These are phyloP conservation scores for Artemisia tridentata DNA, from an alignment of 129 eudicot genomes.

Conservation along the genomic window DNA sequence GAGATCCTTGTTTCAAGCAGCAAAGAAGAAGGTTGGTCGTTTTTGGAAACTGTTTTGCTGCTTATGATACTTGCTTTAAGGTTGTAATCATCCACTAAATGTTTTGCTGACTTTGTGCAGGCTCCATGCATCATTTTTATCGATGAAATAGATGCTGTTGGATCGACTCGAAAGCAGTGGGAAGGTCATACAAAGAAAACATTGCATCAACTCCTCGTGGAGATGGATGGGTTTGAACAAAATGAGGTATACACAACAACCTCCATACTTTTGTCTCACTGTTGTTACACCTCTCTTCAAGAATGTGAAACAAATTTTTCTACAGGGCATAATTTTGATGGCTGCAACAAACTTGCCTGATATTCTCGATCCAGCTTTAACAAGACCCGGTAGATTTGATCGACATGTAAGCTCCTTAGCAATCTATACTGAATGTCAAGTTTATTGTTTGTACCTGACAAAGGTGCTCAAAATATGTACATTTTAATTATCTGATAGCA, in stretches of 20 bases:
- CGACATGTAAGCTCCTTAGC: slow-evolving; percentile 72
- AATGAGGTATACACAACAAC: slow-evolving; percentile 52
- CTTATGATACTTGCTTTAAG: slow-evolving; percentile 80
- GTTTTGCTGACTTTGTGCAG: slow-evolving; percentile 32
- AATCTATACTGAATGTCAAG: not conserved
- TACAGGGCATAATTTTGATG: slow-evolving; percentile 89
- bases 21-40: slow-evolving; percentile 81
- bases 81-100: not conserved
- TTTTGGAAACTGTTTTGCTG: slow-evolving; percentile 38
- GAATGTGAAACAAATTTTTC: not conserved
- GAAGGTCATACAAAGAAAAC: slow-evolving; percentile 99
- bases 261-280: not conserved
- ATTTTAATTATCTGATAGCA: no score
- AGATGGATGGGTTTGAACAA: slow-evolving; percentile 99
- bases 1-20: slow-evolving; percentile 95
- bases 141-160: slow-evolving; percentile 99
- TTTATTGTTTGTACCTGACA: slow-evolving; percentile 2
- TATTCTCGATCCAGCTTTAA: slow-evolving; percentile 96
- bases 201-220: slow-evolving; percentile 90
- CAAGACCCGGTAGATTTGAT: slow-evolving; percentile 97
- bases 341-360: slow-evolving; percentile 99
- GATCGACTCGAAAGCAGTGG: slow-evolving; percentile 98
- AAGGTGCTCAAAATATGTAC: not conserved
- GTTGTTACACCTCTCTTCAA: not conserved
- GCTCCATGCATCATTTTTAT: slow-evolving; percentile 98